Evolutionary conservation across 805 yeast species (phyloP).

Genomic region (Deakozyma indianensis): DNA sequence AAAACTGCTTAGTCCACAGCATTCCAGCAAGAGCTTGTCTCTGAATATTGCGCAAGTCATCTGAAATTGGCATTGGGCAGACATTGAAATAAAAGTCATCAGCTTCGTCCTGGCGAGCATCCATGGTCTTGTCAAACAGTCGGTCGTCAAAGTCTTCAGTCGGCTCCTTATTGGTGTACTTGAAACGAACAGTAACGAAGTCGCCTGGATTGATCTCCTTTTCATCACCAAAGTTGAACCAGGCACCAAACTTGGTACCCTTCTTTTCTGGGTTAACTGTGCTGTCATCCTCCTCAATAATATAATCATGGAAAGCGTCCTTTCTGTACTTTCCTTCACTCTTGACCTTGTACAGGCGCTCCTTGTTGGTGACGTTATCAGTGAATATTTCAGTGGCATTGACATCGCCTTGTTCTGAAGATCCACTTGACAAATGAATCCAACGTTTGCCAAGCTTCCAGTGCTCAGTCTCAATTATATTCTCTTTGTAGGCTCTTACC

Average conservation of each 20-base stretch:
- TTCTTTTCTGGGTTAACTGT: constrained; percentile 53
- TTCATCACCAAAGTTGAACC: constrained; percentile 61
- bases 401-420: constrained; percentile 35
- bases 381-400: constrained; percentile 72
- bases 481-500: constrained; percentile 29
- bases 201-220: constrained; percentile 80
- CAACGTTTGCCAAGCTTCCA: constrained; percentile 54
- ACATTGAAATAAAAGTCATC: constrained; percentile 86
- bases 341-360: constrained; percentile 45
- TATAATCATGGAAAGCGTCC: constrained; percentile 82
- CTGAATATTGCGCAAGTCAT: constrained; percentile 67
- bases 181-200: constrained; percentile 72
- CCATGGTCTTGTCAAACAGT: constrained; percentile 54
- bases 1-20: constrained; percentile 87
- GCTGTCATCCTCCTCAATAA: constrained; percentile 43
- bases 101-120: constrained; percentile 69
- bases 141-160: constrained; percentile 47
- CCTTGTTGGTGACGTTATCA: constrained; percentile 73
- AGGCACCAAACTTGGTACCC: constrained; percentile 81
- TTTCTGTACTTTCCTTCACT: constrained; percentile 52
- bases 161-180: constrained; percentile 34
- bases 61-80: constrained; percentile 71
- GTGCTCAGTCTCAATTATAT: constrained; percentile 47
- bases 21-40: constrained; percentile 91
- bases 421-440: constrained; percentile 31